Base-by-base conservation (phyloP, 768 basidiomycete species). In the Pisolithus sp. region DNA sequence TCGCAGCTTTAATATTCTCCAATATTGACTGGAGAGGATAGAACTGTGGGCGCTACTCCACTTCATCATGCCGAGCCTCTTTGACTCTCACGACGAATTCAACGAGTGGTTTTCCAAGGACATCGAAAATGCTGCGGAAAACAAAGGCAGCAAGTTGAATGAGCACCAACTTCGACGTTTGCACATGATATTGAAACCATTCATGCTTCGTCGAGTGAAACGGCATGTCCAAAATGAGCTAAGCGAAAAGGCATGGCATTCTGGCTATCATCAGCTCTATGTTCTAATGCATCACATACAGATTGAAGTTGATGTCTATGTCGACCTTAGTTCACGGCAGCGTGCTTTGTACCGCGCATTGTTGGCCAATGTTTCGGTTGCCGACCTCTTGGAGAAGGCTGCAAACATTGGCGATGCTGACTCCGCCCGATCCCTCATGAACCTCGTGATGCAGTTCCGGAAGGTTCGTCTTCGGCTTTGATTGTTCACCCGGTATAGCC, bases 51-150 rank as follows among this genome's bases (percentile, higher is more conserved):
- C 96, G 1, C 76, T 99, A 53, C 76, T 99, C 40, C 96, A 99
- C 67, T 99, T 99, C 74, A 98, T 99, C 73, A 99, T 99, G 96
- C 96, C 96, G 3, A 94, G 90, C 65, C 74, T 99, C 49, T 99
- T 99, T 68, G 96, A 98, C 68, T 97, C 94, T 13, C 94, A 98
- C 62, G 94, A 98, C 63, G 96, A 99, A 71, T 99, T 99, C 75
- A 93, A 89, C 65, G 95, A 98, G 68, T 99, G 96, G 96, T 99
- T 99, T 68, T 96, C 95, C 10, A 96, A 97, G 69, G 96, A 97
- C 62, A 97, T 98, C 49, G 96, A 99, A 73, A 94, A 89, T 63
- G 92, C 91, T 17, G 82, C 82, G 4, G 93, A 93, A 67, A 93
- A 93, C 65, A 89, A 91, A 60, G 90, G 89, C 5, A 84, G 86